phyloP scores from a whole-genome alignment of 1,284 basidiomycete species.

The Apiotrichum porosum region DNA sequence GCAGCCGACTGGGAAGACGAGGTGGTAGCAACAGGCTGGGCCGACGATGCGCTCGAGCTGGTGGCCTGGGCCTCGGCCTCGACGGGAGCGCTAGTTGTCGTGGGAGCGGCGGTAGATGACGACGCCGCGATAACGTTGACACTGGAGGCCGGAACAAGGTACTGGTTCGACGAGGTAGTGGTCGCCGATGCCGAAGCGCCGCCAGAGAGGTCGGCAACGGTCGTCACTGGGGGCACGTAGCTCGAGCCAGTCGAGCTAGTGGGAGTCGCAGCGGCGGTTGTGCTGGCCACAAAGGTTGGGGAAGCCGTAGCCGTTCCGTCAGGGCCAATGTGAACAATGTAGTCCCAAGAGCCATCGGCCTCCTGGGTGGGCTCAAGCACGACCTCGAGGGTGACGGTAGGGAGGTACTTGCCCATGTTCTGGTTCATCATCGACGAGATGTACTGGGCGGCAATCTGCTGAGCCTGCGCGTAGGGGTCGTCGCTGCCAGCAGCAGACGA shows the following conservation, averaged over 20 bases:
- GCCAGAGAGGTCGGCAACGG: slow-evolving; percentile 7
- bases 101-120: background rate
- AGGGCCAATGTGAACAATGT: slow-evolving; percentile 41
- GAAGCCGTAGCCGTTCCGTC: slow-evolving; percentile 46
- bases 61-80: slow-evolving; percentile 2
- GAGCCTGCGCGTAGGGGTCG: slow-evolving; percentile 19
- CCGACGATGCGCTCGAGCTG: slow-evolving; percentile 5
- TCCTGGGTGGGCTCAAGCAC: slow-evolving; percentile 46
- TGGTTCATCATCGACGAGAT: slow-evolving; percentile 22
- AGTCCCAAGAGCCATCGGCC: slow-evolving; percentile 47
- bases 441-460: slow-evolving; percentile 32
- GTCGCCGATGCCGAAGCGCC: too few relatives aligned
- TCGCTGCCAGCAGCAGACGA: background rate
- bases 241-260: background rate
- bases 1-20: background rate
- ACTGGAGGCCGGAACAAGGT: slow-evolving; percentile 25
- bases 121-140: slow-evolving; percentile 14
- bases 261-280: slow-evolving; percentile 11
- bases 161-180: slow-evolving; percentile 18
- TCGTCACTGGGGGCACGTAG: slow-evolving; percentile 1
- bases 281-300: slow-evolving; percentile 32
- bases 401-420: slow-evolving; percentile 33
- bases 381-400: slow-evolving; percentile 47
- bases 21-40: background rate
- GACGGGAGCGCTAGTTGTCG: too few relatives aligned